A percentile compares a stretch with the other conserved stretches of the same genome.
These are phyloP conservation scores for Penicillium nordicum DNA, from an alignment of 2,329 filamentous ascomycete genomes.

Conservation along the genomic window DNA sequence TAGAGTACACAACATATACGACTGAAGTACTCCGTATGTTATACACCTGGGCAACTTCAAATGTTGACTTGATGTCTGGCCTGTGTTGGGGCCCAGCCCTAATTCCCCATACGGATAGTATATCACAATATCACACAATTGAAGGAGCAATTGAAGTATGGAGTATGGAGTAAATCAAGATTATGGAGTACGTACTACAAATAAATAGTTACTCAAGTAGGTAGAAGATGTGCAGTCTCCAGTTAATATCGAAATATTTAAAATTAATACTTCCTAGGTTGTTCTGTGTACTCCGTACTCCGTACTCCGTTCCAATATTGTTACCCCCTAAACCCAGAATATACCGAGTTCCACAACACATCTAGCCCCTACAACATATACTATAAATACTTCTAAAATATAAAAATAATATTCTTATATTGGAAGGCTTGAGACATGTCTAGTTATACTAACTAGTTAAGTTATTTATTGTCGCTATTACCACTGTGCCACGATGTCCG, in stretches of 20 bases:
- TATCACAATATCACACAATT: background rate
- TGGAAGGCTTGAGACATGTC: constrained; percentile 5
- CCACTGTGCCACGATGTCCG: background rate
- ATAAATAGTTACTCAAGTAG: background rate
- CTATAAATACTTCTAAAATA: background rate
- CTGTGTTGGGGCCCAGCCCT: constrained; percentile 1
- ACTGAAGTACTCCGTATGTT: background rate
- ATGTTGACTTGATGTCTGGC: background rate
- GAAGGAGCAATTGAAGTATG: background rate
- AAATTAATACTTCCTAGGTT: background rate
- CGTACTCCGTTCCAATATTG: background rate
- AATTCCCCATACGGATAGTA: background rate
- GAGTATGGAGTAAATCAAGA: background rate
- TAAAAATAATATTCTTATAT: background rate
- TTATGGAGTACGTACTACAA: background rate
- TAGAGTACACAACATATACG: background rate
- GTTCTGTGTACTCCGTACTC: background rate
- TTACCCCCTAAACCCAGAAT: background rate
- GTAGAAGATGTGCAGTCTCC: background rate
- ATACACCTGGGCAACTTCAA: background rate
- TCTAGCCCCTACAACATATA: background rate
- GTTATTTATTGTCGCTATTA: background rate
- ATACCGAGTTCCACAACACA: constrained; percentile 2
- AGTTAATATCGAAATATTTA: background rate
- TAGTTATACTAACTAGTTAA: background rate